These are phyloP conservation scores for Ceratocystis ficicola DNA, from an alignment of 2,329 filamentous ascomycete genomes.

Conservation along the genomic window DNA sequence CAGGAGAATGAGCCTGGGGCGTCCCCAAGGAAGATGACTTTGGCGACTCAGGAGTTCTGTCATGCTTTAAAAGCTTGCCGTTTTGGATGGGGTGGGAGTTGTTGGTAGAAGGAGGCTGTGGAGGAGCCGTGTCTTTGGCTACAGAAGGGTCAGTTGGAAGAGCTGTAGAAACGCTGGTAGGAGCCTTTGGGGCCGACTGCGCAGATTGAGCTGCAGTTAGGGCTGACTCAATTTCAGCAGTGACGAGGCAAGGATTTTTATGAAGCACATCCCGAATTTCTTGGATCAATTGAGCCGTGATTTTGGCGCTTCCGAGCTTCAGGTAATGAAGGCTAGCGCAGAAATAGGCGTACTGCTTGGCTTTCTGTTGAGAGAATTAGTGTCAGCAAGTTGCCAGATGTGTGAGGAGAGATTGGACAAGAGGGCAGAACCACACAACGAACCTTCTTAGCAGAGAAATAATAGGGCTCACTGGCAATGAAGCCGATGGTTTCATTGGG, in stretches of 20 bases:
- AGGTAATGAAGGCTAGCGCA: slow-evolving; percentile 33
- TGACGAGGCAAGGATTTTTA: not conserved
- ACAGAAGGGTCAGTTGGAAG: not conserved
- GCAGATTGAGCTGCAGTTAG: not conserved
- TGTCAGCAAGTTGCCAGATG: not conserved
- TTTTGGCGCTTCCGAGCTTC: not conserved
- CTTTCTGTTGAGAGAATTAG: slow-evolving; percentile 28
- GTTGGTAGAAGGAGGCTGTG: not conserved
- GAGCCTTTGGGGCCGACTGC: not conserved
- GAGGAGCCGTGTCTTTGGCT: not conserved
- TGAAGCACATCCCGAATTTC: not conserved
- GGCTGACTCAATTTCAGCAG: not conserved
- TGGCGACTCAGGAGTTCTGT: not conserved
- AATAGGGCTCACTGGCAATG: slow-evolving; percentile 26
- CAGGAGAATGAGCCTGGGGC: not conserved
- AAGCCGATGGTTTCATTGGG: slow-evolving; percentile 30
- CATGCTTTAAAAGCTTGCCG: not conserved
- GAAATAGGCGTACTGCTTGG: slow-evolving; percentile 43
- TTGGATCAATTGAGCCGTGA: not conserved
- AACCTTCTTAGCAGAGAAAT: slow-evolving; percentile 39
- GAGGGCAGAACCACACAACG: slow-evolving; percentile 7
- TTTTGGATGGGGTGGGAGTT: not conserved
- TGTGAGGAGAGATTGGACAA: not conserved
- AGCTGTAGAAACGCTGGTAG: not conserved
- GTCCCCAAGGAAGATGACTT: not conserved